phyloP scores from a whole-genome alignment of 2,329 filamentous ascomycete genomes.

The Alternaria burnsii region DNA sequence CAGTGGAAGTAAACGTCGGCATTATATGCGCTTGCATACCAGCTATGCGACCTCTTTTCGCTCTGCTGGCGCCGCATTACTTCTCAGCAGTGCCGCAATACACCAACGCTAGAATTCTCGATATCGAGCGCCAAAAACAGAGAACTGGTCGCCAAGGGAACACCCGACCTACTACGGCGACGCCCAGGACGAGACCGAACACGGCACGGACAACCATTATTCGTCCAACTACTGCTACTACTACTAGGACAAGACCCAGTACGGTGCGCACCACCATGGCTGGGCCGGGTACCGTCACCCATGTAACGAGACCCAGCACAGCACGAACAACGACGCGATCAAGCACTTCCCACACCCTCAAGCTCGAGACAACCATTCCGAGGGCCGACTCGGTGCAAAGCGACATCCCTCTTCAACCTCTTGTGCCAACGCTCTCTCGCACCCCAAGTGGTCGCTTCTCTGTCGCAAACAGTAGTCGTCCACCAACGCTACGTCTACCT shows the following conservation, averaged over 20 bases:
- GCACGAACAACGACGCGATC: not conserved
- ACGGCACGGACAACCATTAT: slow-evolving; percentile 9
- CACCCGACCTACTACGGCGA: slow-evolving; percentile 15
- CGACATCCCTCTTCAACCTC: slow-evolving; percentile 8
- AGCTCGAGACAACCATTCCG: not conserved
- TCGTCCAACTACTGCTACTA: not conserved
- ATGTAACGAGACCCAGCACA: not conserved
- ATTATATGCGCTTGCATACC: slow-evolving; percentile 50
- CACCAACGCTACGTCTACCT: slow-evolving; percentile 2
- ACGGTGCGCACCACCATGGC: slow-evolving; percentile 1
- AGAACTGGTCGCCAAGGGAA: slow-evolving; percentile 15
- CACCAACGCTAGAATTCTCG: slow-evolving; percentile 19
- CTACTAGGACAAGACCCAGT: not conserved
- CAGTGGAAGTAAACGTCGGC: slow-evolving; percentile 45
- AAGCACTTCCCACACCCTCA: not conserved
- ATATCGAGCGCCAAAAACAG: slow-evolving; percentile 36
- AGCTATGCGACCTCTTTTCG: slow-evolving; percentile 44
- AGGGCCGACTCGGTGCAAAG: slow-evolving; percentile 2
- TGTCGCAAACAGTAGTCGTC: slow-evolving; percentile 6
- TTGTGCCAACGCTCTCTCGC: slow-evolving; percentile 20
- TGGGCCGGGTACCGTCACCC: not conserved
- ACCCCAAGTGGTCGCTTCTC: slow-evolving; percentile 16
- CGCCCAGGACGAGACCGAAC: slow-evolving; percentile 10
- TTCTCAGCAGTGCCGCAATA: slow-evolving; percentile 34
- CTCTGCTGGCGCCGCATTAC: slow-evolving; percentile 51